Conservation (phyloP, 208 protist species). For the Crithidia fasciculata region DNA sequence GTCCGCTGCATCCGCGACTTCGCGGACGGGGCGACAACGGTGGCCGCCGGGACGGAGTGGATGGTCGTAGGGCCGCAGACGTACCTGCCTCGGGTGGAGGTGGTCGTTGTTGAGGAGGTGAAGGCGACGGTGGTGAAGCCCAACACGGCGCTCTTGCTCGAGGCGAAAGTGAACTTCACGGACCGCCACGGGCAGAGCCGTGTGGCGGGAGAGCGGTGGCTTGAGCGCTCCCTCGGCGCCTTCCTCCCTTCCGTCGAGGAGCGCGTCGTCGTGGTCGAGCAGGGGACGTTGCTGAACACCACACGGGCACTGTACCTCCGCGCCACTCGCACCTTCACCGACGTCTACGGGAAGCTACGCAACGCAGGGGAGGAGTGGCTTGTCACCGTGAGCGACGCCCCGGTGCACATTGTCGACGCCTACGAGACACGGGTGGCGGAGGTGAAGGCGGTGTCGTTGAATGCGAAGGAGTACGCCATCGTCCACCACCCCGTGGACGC, state of each 20-base stretch:
- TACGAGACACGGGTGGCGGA: conserved; percentile 80
- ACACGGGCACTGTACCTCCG: conserved; percentile 82
- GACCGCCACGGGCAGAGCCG: conserved; percentile 71
- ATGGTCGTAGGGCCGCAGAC: conserved; percentile 89
- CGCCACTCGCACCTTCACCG: conserved; percentile 79
- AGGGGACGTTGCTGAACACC: conserved; percentile 81
- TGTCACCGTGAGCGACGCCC: conserved; percentile 80
- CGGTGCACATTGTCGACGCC: conserved; percentile 89
- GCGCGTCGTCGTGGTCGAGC: conserved; percentile 69
- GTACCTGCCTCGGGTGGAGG: conserved; percentile 90
- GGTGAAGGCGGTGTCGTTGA: conserved; percentile 85
- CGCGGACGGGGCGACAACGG: conserved; percentile 17
- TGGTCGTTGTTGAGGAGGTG: conserved; percentile 76
- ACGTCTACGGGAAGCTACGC: conserved; percentile 79
- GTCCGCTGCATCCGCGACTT: conserved; percentile 88
- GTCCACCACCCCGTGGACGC: conserved; percentile 89
- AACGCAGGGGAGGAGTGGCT: conserved; percentile 88
- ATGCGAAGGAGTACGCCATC: conserved; percentile 91
- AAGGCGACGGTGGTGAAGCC: conserved; percentile 75
- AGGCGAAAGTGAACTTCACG: conserved; percentile 71
- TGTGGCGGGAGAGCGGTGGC: conserved; percentile 90
- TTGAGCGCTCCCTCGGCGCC: conserved; percentile 76
- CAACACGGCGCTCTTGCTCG: conserved; percentile 89
- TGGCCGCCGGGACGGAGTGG: conserved; percentile 91
- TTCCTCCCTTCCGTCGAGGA: conserved; percentile 93